These are phyloP conservation scores for Teratosphaeria zuluensis DNA, from an alignment of 2,329 filamentous ascomycete genomes.

Conservation along the genomic window DNA sequence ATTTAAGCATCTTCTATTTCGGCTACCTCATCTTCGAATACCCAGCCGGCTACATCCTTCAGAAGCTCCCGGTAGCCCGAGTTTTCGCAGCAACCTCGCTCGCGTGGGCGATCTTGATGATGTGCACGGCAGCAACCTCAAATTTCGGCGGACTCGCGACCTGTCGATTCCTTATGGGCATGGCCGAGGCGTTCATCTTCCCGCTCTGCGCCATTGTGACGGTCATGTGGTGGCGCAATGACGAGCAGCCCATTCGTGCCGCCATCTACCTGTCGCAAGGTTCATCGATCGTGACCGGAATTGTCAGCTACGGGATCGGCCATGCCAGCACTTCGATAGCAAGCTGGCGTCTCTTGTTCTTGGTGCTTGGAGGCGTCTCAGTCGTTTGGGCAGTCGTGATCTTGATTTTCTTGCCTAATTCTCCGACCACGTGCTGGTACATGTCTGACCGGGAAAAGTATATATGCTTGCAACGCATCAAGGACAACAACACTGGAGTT, in stretches of 20 bases:
- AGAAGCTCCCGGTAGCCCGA: constrained; percentile 38
- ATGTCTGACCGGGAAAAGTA: not conserved
- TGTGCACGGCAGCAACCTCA: constrained; percentile 31
- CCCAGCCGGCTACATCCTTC: constrained; percentile 35
- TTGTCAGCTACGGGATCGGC: constrained; percentile 8
- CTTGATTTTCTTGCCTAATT: not conserved
- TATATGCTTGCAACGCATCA: not conserved
- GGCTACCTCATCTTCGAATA: constrained; percentile 39
- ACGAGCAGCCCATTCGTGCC: constrained; percentile 36
- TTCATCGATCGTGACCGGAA: not conserved
- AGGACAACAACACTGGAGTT: not conserved
- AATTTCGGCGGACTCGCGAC: constrained; percentile 31
- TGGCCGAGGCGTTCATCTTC: constrained; percentile 27
- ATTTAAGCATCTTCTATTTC: constrained; percentile 37
- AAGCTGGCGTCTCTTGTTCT: constrained; percentile 6
- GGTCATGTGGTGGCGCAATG: constrained; percentile 24
- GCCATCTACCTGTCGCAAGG: constrained; percentile 35
- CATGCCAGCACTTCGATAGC: constrained; percentile 24
- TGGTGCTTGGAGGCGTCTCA: not conserved
- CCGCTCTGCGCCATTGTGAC: constrained; percentile 29
- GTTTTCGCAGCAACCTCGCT: constrained; percentile 34
- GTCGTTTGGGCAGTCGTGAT: not conserved
- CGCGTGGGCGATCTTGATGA: constrained; percentile 33
- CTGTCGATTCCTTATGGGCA: constrained; percentile 28
- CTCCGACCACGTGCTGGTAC: not conserved